Conservation (phyloP, 441 rosid genomes). For the Populus tomentosa region DNA sequence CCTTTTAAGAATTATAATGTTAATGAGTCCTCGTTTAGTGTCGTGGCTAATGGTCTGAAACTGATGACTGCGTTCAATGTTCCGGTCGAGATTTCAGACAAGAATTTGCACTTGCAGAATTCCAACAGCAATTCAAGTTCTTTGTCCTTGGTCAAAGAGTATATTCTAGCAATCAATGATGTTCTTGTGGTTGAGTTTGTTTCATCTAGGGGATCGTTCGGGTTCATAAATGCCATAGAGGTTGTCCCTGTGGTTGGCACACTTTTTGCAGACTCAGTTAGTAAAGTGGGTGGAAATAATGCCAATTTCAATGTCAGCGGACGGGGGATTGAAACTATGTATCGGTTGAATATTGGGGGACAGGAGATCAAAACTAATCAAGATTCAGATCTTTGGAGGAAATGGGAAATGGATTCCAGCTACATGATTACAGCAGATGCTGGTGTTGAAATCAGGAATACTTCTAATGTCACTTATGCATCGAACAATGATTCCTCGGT, state of each 20-base stretch:
- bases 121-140: constrained; percentile 46
- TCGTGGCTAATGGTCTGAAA: constrained; percentile 52
- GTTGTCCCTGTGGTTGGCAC: constrained; percentile 36
- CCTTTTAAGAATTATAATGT: constrained; percentile 38
- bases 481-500: constrained; percentile 39
- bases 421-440: constrained; percentile 84
- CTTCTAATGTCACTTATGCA: constrained; percentile 61
- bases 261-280: constrained; percentile 44
- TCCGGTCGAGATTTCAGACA: constrained; percentile 48
- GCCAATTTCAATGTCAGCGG: constrained; percentile 34
- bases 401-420: constrained; percentile 73
- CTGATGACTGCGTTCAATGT: constrained; percentile 52
- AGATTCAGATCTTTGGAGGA: constrained; percentile 64
- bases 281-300: constrained; percentile 64
- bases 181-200: constrained; percentile 48
- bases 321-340: constrained; percentile 64
- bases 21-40: constrained; percentile 59
- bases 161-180: constrained; percentile 40
- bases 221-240: constrained; percentile 82
- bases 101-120: constrained; percentile 32
- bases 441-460: constrained; percentile 42
- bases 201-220: constrained; percentile 61
- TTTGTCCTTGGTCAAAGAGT: constrained; percentile 61
- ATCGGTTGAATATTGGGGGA: constrained; percentile 90
- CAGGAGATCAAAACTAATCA: constrained; percentile 43